These are phyloP conservation scores for Onygenales sp. DNA, from an alignment of 2,329 filamentous ascomycete species.

Conservation along the genomic window DNA sequence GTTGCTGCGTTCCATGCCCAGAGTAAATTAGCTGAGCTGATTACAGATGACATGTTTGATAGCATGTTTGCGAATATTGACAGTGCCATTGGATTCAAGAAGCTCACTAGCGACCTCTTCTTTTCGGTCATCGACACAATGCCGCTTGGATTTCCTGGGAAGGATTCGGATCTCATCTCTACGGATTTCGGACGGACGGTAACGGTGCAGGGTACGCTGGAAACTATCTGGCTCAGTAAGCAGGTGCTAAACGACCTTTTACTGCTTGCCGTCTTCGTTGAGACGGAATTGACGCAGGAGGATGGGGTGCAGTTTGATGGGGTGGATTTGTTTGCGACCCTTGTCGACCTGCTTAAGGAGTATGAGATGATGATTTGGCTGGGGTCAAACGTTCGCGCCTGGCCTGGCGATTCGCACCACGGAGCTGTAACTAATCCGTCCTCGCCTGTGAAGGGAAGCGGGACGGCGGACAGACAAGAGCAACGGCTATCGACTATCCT, in stretches of 20 bases:
- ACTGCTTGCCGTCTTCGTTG: conserved; percentile 75
- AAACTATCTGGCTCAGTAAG: conserved; percentile 64
- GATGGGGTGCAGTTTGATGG: conserved; percentile 61
- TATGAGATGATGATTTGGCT: conserved; percentile 62
- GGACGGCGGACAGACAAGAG: conserved; percentile 13
- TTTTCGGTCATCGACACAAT: conserved; percentile 42
- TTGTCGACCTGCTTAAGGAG: conserved; percentile 62
- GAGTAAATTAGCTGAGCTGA: conserved; percentile 65
- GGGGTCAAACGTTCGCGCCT: conserved; percentile 35
- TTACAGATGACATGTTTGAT: conserved; percentile 72
- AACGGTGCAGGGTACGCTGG: conserved; percentile 66
- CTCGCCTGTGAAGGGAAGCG: conserved; percentile 13
- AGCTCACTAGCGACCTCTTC: conserved; percentile 43
- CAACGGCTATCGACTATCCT: conserved; percentile 27
- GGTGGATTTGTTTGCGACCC: conserved; percentile 47
- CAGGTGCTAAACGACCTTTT: conserved; percentile 73
- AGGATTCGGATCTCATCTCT: conserved; percentile 35
- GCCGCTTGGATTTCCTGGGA: conserved; percentile 30
- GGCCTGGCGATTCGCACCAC: conserved; percentile 17
- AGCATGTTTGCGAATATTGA: conserved; percentile 62
- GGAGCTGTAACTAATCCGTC: conserved; percentile 18
- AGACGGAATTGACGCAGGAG: conserved; percentile 67
- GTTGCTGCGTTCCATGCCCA: conserved; percentile 71
- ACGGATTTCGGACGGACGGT: conserved; percentile 70
- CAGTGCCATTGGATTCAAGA: conserved; percentile 46